A percentile compares a stretch with the other conserved stretches of the same genome.
Conservation (phyloP, 306 rosid genomes). For the Heteromeles arbutifolia region DNA sequence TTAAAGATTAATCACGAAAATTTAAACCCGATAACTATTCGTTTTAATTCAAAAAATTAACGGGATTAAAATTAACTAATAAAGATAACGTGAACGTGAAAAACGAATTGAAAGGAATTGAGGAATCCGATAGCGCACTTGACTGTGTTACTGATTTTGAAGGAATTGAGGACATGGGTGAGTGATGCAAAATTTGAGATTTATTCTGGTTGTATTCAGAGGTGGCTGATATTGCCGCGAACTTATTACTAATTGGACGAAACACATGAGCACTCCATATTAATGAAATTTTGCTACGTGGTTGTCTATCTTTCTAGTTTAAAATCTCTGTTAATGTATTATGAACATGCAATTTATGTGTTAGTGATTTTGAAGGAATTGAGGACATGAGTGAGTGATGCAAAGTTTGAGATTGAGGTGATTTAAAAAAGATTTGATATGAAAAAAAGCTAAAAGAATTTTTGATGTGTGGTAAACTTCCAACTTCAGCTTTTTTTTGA, state of each 20-base stretch:
- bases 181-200: conserved; percentile 4
- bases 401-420: neutral
- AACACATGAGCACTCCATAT: neutral
- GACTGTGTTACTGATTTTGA: conserved; percentile 38
- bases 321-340: neutral
- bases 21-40: too few species aligned
- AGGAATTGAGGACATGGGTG: conserved; percentile 38
- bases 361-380: conserved; percentile 38
- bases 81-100: too few species aligned
- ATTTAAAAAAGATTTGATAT: too few species aligned
- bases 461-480: too few species aligned
- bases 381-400: conserved; percentile 35
- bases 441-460: too few species aligned
- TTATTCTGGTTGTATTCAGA: neutral
- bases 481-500: too few species aligned
- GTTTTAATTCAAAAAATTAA: too few species aligned
- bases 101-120: neutral
- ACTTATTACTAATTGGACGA: neutral
- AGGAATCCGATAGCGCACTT: conserved; percentile 27
- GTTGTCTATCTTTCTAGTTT: neutral
- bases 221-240: neutral
- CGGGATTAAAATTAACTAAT: too few species aligned
- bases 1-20: too few species aligned
- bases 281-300: conserved; percentile 4
- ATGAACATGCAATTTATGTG: conserved; percentile 5